Percentiles rank a stretch among this genome's conserved stretches.
phyloP scores from a whole-genome alignment of 257 asterid species.

The Nicotiana paniculata region DNA sequence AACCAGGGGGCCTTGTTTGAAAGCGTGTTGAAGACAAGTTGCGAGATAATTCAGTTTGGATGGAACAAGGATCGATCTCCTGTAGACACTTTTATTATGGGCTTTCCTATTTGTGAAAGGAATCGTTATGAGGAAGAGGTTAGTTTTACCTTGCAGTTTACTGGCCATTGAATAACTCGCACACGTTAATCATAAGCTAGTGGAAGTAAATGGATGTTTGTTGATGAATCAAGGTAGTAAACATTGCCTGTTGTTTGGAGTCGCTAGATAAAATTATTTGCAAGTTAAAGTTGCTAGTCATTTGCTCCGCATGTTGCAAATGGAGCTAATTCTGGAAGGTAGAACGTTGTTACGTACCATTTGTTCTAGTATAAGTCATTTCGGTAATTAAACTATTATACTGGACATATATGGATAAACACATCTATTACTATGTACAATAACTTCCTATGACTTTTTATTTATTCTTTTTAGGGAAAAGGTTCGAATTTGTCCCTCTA shows the following conservation, averaged over 20 bases:
- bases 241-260: not conserved
- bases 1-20: conserved; percentile 84
- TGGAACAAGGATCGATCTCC: conserved; percentile 91
- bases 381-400: not conserved
- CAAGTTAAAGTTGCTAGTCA: not conserved
- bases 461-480: not conserved
- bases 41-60: conserved; percentile 86
- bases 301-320: not conserved
- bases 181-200: not conserved
- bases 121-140: conserved; percentile 89
- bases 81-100: conserved; percentile 89
- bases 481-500: no score
- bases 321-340: not conserved
- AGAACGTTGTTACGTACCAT: not conserved
- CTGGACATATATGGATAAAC: not conserved
- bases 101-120: conserved; percentile 85
- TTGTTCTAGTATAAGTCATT: not conserved
- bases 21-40: conserved; percentile 80
- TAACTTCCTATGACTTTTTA: not conserved
- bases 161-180: not conserved
- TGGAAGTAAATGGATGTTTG: not conserved
- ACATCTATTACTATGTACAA: not conserved
- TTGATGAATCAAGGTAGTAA: not conserved
- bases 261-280: not conserved
- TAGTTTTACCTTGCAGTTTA: conserved; percentile 5